These are phyloP conservation scores for Lepidium sativum DNA, from an alignment of 345 rosid genomes.

Conservation along the genomic window DNA sequence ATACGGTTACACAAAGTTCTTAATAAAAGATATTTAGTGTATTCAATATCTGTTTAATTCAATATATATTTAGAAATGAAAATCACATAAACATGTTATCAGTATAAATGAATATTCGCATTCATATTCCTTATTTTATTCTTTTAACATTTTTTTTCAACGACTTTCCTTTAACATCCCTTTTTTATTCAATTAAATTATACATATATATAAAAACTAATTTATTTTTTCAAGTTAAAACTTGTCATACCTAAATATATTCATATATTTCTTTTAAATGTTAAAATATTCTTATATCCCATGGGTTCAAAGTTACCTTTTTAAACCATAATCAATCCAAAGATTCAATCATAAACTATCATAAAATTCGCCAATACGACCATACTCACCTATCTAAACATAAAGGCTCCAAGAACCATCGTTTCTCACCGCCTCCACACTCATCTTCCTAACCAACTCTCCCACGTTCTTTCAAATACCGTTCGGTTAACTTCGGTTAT, in stretches of 20 bases:
- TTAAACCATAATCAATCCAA: too few relatives aligned
- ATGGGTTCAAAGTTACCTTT: too few relatives aligned
- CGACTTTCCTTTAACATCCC: too few relatives aligned
- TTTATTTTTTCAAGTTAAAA: too few relatives aligned
- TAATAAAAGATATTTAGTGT: background rate
- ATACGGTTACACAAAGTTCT: background rate
- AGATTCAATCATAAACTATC: too few relatives aligned
- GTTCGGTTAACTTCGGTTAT: too few relatives aligned
- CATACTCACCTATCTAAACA: too few relatives aligned
- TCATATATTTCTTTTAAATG: background rate
- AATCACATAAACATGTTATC: background rate
- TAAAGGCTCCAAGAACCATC: too few relatives aligned
- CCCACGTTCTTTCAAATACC: too few relatives aligned
- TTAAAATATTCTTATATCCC: background rate
- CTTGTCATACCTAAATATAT: background rate
- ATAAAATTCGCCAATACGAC: too few relatives aligned
- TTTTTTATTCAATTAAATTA: background rate
- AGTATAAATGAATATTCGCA: background rate
- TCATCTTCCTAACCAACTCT: too few relatives aligned
- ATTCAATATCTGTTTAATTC: background rate
- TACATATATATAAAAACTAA: background rate
- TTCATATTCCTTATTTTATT: background rate
- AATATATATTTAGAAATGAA: background rate
- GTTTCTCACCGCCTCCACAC: too few relatives aligned
- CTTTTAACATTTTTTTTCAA: background rate